Evolutionary conservation across 768 basidiomycete species (phyloP), one percentile per base, ranked within the genome.

Genomic region (Leccinum pellstonianum): DNA sequence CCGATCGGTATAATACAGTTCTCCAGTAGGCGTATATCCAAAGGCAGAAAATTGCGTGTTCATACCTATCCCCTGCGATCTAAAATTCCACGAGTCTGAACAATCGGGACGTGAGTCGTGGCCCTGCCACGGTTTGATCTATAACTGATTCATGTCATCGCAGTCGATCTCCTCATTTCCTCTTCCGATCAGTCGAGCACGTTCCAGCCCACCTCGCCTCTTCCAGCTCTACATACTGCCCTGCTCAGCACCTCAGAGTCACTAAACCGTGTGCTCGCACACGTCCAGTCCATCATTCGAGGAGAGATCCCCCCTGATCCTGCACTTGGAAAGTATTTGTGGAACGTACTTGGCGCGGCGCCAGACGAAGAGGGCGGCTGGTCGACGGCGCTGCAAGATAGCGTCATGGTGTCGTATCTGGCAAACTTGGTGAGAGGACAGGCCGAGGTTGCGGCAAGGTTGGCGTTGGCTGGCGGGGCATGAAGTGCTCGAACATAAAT

Each of bases 41-140:
- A 95, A 93, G 77, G 86, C 93, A 48, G 95, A 98, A 78, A 96
- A 97, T 76, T 93, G 91, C 66, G 91, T 95, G 31, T 98, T 98
- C 75, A 81, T 91, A 29, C 95, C 96, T 37, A 86, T 98, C 54
- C 90, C 92, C n/a, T 88, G 91, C 60, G 85, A 90, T 62, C 80
- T 98, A 58, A 85, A 84, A 66, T 91, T 91, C 75, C 85, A 88
- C 65, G 86, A 91, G 49, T 81, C 87, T 35, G 95, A 98, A 72
- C 86, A 88, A 61, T 88, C 90, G 62, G 92, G 93, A 48, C 78
- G 95, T 95, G 74, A 73, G 92, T 83, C 21, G 33, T 7, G 17
- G 6, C 54, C 31, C 33, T 46, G 43, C 12, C 29, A 8, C 47
- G 12, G 15, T 4, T 17, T 48, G 19, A 38, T 59, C 23, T 47